These are phyloP conservation scores for Xylaria hypoxylon DNA, from an alignment of 2,329 filamentous ascomycete genomes.

Conservation along the genomic window DNA sequence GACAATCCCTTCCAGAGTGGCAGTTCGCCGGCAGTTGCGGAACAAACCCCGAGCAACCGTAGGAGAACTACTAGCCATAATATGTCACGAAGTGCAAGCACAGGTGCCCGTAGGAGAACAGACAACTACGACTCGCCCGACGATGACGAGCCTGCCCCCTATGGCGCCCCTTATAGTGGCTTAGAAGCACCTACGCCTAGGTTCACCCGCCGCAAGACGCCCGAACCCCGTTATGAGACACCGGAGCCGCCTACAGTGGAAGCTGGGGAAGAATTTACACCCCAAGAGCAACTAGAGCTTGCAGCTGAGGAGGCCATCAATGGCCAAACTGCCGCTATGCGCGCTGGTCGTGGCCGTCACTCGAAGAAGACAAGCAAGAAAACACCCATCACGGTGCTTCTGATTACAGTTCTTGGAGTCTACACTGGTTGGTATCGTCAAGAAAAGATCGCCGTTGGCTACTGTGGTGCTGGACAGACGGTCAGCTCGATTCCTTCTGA, in stretches of 20 bases:
- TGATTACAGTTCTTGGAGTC: constrained; percentile 75
- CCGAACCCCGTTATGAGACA: constrained; percentile 49
- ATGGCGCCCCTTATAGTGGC: constrained; percentile 55
- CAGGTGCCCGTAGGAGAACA: constrained; percentile 59
- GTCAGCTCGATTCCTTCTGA: constrained; percentile 63
- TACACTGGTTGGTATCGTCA: constrained; percentile 89
- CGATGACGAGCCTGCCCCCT: constrained; percentile 63
- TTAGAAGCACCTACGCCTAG: constrained; percentile 68
- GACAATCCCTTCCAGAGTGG: constrained; percentile 96
- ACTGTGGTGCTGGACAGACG: constrained; percentile 84
- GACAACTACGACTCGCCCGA: constrained; percentile 62
- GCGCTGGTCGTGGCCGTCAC: constrained; percentile 53
- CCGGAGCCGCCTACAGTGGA: constrained; percentile 62
- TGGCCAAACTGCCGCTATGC: constrained; percentile 61
- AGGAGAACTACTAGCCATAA: constrained; percentile 62
- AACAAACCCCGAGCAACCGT: constrained; percentile 62
- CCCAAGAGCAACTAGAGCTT: constrained; percentile 86
- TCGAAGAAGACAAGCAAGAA: constrained; percentile 61
- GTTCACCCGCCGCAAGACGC: constrained; percentile 49
- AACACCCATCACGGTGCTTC: constrained; percentile 76
- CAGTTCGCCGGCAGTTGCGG: constrained; percentile 68
- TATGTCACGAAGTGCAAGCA: constrained; percentile 54
- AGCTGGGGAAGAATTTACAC: constrained; percentile 91
- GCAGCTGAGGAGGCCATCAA: constrained; percentile 73
- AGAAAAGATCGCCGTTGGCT: constrained; percentile 96